Evolutionary conservation across 108 stramenopile species (phyloP), one percentile per base, ranked within the genome.

Genomic region (Licmophora abbreviata): DNA sequence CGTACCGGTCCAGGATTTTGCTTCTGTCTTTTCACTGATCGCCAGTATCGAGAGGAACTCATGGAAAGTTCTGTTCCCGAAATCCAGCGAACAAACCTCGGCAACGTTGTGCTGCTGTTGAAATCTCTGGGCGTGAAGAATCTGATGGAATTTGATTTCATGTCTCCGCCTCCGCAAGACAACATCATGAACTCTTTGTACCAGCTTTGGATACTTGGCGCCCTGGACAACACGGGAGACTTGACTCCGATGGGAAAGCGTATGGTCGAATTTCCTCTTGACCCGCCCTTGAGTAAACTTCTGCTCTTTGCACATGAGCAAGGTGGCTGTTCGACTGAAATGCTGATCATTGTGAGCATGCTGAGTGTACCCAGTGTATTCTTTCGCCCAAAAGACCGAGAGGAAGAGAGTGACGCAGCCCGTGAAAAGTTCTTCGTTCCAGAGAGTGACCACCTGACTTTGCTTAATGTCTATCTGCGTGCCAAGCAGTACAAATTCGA

Each of bases 361-460:
- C 71, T 99, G 42, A 88, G 84, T 44, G 94, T 97, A n/a, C 97
- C 97, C 1, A 79, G 80, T 52, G 92, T 95, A 6, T 97, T 97
- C 76, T 97, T 94, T 59, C 74, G 96, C 37, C 96, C 95, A 14
- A 87, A 93, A 64, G 98, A 95, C 35, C 79, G 98, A 22, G 98
- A 93, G 61, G 96, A 97, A 58, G 98, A 99, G 73, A 83, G 83
- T n/a, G 98, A 99, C 77, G 90, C 94, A 7, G 91, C 92, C 4
- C 82, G 96, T 21, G 98, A 99, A 66, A 96, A 96, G 67, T 97
- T 99, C 61, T 97, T 96, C 69, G 96, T 99, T n/a, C 98, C 98
- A 0, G 98, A 99, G 65, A 84, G 81, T 22, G 98, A 99, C 69
- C 98, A 99, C 58, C 63, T 99, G 42, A 99, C 98, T 7, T 60